Evolutionary conservation across 768 basidiomycete genomes (phyloP), one percentile per base, ranked within the genome.

Genomic region (Mrakia blollopis): DNA sequence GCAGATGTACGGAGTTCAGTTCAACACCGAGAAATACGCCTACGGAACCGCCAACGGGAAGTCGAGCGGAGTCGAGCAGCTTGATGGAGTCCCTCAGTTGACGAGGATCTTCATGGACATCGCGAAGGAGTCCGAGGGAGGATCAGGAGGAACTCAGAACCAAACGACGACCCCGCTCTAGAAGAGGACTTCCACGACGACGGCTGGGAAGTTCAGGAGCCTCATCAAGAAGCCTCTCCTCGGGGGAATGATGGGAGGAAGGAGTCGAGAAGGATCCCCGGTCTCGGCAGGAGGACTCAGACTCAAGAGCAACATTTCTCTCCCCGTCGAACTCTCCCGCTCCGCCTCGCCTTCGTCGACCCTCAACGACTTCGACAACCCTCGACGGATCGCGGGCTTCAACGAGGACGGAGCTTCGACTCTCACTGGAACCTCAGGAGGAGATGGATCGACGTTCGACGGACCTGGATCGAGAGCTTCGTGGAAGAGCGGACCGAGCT

Each of bases 401-500:
- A 25, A 41, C 54, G 69, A 11, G 21, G 47, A 71, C 57, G 75
- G 44, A 54, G 75, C 78, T 60, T 76, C 75, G 41, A 75, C 73
- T 30, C 61, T 74, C 63, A 79, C 78, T 0, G 67, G 75, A 18
- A 77, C 79, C 71, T 54, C 70, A 28, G 50, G 73, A 21, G 44
- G 39, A 25, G 54, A 71, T 30, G 72, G 74, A 54, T 78, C 78
- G 7, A 67, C 72, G 28, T 80, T 80, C 61, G 74, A 71, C 21
- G 72, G 73, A 28, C 62, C 73, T 28, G 73, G 62, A 7, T 78
- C 78, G 8, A 65, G 81, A 52, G 81, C 81, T 1, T 80, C 79
- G 50, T 82, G 81, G 81, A 80, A 82, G 72, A 80, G 79, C 54
- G 80, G 80, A 50, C 79, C 80, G 28, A 80, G 79, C 13, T 82